A percentile compares a stretch with the other conserved stretches of the same genome.
Evolutionary conservation across 345 rosid species (phyloP).

Genomic region (Hirschfeldia incana): DNA sequence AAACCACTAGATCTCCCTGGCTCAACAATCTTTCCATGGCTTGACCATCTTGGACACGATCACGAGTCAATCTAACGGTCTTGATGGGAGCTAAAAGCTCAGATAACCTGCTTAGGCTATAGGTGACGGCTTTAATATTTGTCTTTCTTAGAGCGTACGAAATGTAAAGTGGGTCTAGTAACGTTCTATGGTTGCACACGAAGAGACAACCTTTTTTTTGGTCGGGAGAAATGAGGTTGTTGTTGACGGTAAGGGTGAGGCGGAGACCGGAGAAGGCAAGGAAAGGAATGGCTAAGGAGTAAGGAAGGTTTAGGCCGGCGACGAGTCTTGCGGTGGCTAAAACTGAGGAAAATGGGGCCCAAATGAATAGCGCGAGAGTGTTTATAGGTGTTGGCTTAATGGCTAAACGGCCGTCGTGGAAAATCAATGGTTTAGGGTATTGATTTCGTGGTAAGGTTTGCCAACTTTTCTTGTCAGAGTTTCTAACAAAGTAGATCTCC

Average conservation of each 20-base stretch:
- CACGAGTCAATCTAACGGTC: constrained; percentile 45
- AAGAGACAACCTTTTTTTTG: constrained; percentile 37
- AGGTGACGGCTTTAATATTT: constrained; percentile 53
- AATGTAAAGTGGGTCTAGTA: constrained; percentile 53
- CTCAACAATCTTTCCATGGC: constrained; percentile 40
- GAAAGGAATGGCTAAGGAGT: constrained; percentile 45
- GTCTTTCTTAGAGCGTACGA: constrained; percentile 35
- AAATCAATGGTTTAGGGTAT: constrained; percentile 66
- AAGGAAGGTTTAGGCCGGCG: constrained; percentile 49
- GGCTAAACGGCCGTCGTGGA: constrained; percentile 82
- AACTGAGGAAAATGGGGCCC: constrained; percentile 56
- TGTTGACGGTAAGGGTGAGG: constrained; percentile 29
- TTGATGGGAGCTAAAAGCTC: constrained; percentile 52
- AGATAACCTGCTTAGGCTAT: constrained; percentile 49
- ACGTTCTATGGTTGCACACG: constrained; percentile 61
- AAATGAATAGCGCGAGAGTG: constrained; percentile 58
- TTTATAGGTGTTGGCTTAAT: constrained; percentile 53
- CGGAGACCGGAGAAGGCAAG: constrained; percentile 56
- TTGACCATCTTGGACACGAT: constrained; percentile 44
- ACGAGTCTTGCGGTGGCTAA: constrained; percentile 33
- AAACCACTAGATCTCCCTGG: constrained; percentile 50
- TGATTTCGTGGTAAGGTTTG: constrained; percentile 46
- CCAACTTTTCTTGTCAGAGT: constrained; percentile 61
- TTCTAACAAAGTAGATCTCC: constrained; percentile 58
- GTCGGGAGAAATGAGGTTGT: background rate